Base-by-base conservation (phyloP, 2,329 filamentous ascomycete species). In the Rhexocercosporidium sp. region DNA sequence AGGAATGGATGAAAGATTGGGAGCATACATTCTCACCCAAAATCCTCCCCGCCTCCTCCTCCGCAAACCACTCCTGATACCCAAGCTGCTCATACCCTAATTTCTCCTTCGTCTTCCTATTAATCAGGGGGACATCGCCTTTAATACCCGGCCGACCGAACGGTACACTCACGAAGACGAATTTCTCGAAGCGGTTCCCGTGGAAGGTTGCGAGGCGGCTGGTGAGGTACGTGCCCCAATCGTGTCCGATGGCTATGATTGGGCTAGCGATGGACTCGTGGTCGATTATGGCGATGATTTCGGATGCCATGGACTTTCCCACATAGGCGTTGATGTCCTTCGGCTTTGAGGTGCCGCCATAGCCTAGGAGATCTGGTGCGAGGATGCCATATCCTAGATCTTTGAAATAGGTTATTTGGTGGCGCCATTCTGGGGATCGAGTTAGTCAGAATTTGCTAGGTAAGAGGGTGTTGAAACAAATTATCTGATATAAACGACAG, bases 311-410 rank as follows among this genome's bases (percentile, higher is more conserved):
- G 3, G 49, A 51, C 22, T 20, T 44, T 0, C 66, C 66, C 1
- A 68, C 27, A 67, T 82, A 81, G 0, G 70, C 67, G 8, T 73
- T 62, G 0, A 74, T 22, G 1, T 73, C 66, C 0, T 65, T 66
- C 0, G 79, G 79, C 39, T 77, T 77, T 54, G 74, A 73, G 1
- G 75, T 79, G 20, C 72, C 75, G 16, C 79, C 80, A 56, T 78
- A 81, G 1, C 80, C 80, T 1, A 81, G 75, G 0, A 83, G 73
- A 66, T 85, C 82, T 0, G 78, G 78, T 0, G 76, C 82, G 0
- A 85, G 59, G 14, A 84, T 72, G 0, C 83, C 82, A 64, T 83
- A 81, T 1, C 81, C 82, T 1, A 67, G 39, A 0, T 73, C 16
- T 27, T 53, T 39, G 68, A 76, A 74, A 59, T 74, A 69, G 22